phyloP scores from a whole-genome alignment of 106 monocot genomes.

The Dendrobium huoshanense region DNA sequence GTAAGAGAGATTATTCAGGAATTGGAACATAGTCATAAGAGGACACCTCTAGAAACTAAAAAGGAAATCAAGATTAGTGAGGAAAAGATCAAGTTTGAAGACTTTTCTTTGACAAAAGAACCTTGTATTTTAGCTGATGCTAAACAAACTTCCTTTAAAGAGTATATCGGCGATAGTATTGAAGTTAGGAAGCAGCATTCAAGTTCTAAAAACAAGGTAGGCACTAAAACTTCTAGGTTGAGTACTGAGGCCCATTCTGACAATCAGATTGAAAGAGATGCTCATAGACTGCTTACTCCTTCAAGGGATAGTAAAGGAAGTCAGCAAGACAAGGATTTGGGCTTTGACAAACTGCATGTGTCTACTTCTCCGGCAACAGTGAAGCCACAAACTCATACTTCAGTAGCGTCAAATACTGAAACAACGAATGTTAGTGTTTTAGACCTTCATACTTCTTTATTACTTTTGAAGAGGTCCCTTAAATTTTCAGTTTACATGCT shows the following conservation, averaged over 20 bases:
- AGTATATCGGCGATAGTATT: not conserved
- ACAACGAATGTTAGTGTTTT: not conserved
- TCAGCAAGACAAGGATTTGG: slow-evolving; percentile 2
- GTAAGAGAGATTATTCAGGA: slow-evolving; percentile 53
- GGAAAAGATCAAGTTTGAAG: slow-evolving; percentile 1
- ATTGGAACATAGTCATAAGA: slow-evolving; percentile 35
- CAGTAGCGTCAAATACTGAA: not conserved
- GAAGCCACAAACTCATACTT: not conserved
- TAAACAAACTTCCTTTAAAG: slow-evolving; percentile 4
- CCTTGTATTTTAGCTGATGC: slow-evolving; percentile 6
- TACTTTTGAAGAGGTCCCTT: not conserved
- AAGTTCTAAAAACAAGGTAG: not conserved
- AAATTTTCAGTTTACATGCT: not conserved
- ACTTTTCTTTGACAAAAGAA: not conserved
- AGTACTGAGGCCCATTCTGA: not conserved
- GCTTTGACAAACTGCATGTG: not conserved
- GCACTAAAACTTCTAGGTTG: not conserved
- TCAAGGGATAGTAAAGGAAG: not conserved
- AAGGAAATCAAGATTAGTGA: not conserved
- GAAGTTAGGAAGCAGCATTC: not conserved
- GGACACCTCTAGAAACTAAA: slow-evolving; percentile 7
- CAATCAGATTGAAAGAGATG: not conserved
- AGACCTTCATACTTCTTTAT: not conserved
- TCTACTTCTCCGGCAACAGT: not conserved
- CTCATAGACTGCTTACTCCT: not conserved